Evolutionary conservation across 345 rosid genomes (phyloP), one percentile per base, ranked within the genome.

Genomic region (Populus simonii): DNA sequence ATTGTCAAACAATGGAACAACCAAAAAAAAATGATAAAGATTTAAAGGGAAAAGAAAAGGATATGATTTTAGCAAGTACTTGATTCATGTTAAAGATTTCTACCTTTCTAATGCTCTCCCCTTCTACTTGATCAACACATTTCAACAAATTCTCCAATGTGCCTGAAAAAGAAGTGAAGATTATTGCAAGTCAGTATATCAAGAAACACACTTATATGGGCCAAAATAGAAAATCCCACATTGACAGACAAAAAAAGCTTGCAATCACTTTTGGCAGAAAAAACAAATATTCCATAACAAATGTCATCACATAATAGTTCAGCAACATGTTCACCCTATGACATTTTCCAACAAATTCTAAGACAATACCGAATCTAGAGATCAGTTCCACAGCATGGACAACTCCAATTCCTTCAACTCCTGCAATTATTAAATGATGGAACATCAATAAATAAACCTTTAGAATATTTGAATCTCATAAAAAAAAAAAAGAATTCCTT

Each of bases 351-450:
- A 47, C 68, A 39, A 76, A 69, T 23, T 29, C 22, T 9, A 70
- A 31, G 41, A 71, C 72, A 74, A 38, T 89, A 93, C 98, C 98
- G 83, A 92, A 95, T 85, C 84, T 88, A 78, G 84, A 79, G 75
- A 95, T 89, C 76, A 95, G 83, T 77, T 92, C 86, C 84, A 91
- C 84, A 23, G 97, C 98, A 85, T 85, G 85, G 71, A 92, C 94
- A 68, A 80, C 82, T 71, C 99, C 99, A 53, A 95, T 91, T 72
- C 98, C 98, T 51, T 87, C 89, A 75, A 93, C 94, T 83, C 98
- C 99, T 92, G 91, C 87, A 88, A 9, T 70, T 27, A 74, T 59
- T 78, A 36, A 66, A 66, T 66, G 78, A 63, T 55, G 63, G 68
- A 66, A 38, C 35, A 75, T 82, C 82, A 49, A 74, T 75, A 11